A percentile compares a stretch with the other conserved stretches of the same genome.
Evolutionary conservation across 495 filamentous ascomycete species (phyloP).

Genomic region (Aspergillus diversus): DNA sequence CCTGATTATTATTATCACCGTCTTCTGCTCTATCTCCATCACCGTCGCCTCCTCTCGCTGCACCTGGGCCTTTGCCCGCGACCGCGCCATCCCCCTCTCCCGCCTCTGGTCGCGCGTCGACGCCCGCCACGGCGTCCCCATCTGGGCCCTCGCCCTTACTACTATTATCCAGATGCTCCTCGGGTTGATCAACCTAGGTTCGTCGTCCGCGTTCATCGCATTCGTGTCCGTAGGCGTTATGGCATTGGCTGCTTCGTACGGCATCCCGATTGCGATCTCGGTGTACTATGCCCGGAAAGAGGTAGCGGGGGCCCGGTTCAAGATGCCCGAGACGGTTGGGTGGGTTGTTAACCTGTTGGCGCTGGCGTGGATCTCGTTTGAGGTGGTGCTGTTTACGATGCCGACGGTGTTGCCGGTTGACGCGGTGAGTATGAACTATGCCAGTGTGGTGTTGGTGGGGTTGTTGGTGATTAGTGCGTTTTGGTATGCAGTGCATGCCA

Average conservation of each 20-base stretch:
- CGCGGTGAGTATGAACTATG: slow-evolving; percentile 60
- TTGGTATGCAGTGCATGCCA: slow-evolving; percentile 52
- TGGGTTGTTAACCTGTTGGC: slow-evolving; percentile 58
- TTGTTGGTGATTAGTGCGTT: slow-evolving; percentile 44
- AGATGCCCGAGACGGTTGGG: slow-evolving; percentile 58
- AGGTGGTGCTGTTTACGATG: slow-evolving; percentile 62
- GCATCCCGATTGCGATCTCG: slow-evolving; percentile 59
- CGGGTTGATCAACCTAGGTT: slow-evolving; percentile 68
- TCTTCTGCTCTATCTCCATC: slow-evolving; percentile 66
- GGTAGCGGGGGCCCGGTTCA: slow-evolving; percentile 58
- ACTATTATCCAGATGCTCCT: slow-evolving; percentile 51
- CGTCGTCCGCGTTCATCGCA: slow-evolving; percentile 61
- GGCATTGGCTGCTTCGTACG: slow-evolving; percentile 60
- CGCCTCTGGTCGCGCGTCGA: slow-evolving; percentile 32
- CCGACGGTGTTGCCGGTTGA: slow-evolving; percentile 53
- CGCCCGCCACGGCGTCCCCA: slow-evolving; percentile 34
- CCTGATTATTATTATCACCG: slow-evolving; percentile 62
- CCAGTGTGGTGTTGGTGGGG: slow-evolving; percentile 63
- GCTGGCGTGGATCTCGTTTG: slow-evolving; percentile 62
- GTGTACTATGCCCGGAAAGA: slow-evolving; percentile 49
- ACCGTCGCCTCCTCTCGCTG: slow-evolving; percentile 62
- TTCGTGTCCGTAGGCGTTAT: slow-evolving; percentile 68
- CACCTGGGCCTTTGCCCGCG: slow-evolving; percentile 65
- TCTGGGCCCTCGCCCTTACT: slow-evolving; percentile 40
- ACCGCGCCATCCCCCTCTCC: slow-evolving; percentile 49